Base-by-base conservation (phyloP, 768 basidiomycete genomes). In the Harrya chromipes region DNA sequence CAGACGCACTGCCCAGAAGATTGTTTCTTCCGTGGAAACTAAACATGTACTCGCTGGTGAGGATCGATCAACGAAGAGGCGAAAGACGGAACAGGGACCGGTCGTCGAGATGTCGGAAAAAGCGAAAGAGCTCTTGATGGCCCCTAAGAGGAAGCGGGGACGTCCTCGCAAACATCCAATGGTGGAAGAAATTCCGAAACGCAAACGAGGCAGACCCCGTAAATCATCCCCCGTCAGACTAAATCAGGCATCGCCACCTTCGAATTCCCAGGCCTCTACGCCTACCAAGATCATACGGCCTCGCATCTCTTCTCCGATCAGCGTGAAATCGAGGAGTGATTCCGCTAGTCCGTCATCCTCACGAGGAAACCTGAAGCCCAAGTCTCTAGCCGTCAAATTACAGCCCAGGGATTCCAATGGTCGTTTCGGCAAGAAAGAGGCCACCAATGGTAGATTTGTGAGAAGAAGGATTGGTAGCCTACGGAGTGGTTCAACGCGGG, bases 401-500 rank as follows among this genome's bases (percentile, higher is more conserved):
- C 85, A 87, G 58, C 85, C 85, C 2, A 74, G 85, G 49, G 78
- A 81, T 45, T 68, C 67, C 16, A 85, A 86, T 54, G 85, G 85
- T 37, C 74, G 83, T 16, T 87, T 87, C 55, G 83, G 83, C 31
- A 82, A 78, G 70, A 85, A 85, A 62, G 72, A 69, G 31, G 70
- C 68, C 16, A 77, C 74, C 12, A 73, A 77, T 41, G 75, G 76
- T 43, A 71, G 65, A 58, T 72, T 68, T 47, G 60, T 70, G 51
- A 71, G 74, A 58, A 74, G 65, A 61, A 63, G 67, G 43, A 48
- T 65, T 45, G 34, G 53, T 29, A 40, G 34, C 52, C 40, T 59
- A 29, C 63, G 44, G 41, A 56, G 43, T 53, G 59, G 54, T 53
- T 46, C 68, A 19, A 66, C 73, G 14, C 71, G 75, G 17, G 70